Evolutionary conservation across 179 eudicot species (phyloP).

Genomic region (Beta macrorhiza): DNA sequence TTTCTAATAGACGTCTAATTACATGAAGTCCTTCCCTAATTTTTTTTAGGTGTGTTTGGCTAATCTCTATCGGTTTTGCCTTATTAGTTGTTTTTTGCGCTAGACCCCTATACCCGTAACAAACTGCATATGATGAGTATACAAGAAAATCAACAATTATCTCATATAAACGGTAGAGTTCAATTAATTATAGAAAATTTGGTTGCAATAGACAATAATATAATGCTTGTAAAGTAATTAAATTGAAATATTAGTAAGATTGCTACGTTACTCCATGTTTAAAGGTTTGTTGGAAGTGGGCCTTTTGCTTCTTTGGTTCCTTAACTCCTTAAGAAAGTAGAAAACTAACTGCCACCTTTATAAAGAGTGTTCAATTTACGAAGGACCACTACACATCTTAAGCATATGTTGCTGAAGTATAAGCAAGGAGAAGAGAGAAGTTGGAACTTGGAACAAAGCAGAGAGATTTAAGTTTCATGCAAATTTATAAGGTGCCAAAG

Average conservation of each 20-base stretch:
- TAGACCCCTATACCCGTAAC: too few relatives aligned
- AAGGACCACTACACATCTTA: conserved; percentile 25
- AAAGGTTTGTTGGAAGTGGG: conserved; percentile 27
- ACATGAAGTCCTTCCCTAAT: too few relatives aligned
- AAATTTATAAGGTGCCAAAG: background rate
- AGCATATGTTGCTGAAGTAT: background rate
- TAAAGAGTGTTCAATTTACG: background rate
- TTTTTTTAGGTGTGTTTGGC: too few relatives aligned
- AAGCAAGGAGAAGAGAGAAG: background rate
- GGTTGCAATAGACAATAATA: too few relatives aligned
- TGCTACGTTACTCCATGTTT: conserved; percentile 1
- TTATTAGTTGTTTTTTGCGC: too few relatives aligned
- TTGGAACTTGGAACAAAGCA: background rate
- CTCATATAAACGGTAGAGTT: too few relatives aligned
- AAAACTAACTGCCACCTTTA: conserved; percentile 17
- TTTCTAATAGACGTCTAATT: too few relatives aligned
- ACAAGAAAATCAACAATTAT: too few relatives aligned
- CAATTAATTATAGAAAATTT: too few relatives aligned
- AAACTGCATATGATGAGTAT: too few relatives aligned
- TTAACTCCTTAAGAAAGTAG: conserved; percentile 31
- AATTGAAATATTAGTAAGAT: background rate
- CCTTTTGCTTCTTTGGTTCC: conserved; percentile 13
- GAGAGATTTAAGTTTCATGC: background rate
- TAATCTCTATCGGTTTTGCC: too few relatives aligned
- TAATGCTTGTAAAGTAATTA: too few relatives aligned